Evolutionary conservation across 2,329 filamentous ascomycete genomes (phyloP).

Genomic region (Penicillium sp.): DNA sequence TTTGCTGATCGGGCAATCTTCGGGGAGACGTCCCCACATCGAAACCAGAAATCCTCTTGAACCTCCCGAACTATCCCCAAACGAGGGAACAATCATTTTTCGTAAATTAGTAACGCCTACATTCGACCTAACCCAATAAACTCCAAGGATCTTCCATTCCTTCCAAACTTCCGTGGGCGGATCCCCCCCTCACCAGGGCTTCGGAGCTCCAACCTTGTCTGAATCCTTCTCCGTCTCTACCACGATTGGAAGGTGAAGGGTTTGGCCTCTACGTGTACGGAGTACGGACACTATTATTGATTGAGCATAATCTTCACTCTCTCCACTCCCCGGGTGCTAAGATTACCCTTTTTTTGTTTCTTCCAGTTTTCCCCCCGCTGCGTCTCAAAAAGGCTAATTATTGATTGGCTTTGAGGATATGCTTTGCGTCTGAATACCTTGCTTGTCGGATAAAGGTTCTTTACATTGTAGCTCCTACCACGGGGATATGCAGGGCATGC

Average conservation of each 20-base stretch:
- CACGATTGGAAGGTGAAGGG: not conserved
- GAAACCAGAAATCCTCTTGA: not conserved
- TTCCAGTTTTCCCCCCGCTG: not conserved
- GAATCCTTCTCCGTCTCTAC: not conserved
- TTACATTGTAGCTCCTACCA: not conserved
- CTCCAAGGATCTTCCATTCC: not conserved
- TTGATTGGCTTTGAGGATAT: not conserved
- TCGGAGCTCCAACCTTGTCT: conserved; percentile 22
- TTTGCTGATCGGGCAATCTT: conserved; percentile 18
- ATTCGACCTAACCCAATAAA: not conserved
- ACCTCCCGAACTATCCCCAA: conserved; percentile 4
- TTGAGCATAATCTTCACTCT: not conserved
- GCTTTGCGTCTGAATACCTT: not conserved
- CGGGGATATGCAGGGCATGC: conserved; percentile 3
- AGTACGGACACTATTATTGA: not conserved
- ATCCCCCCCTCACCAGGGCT: conserved; percentile 15
- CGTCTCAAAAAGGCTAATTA: not conserved
- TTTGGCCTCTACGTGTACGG: too few species aligned
- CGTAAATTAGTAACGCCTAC: not conserved
- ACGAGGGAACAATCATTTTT: not conserved
- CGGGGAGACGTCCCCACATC: conserved; percentile 9
- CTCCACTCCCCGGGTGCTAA: not conserved
- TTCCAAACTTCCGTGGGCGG: conserved; percentile 9
- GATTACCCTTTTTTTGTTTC: too few species aligned
- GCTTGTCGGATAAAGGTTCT: not conserved